Evolutionary conservation across 73 alveolate species (phyloP), one percentile per base, ranked within the genome.

Genomic region (Paramecium octaurelia): DNA sequence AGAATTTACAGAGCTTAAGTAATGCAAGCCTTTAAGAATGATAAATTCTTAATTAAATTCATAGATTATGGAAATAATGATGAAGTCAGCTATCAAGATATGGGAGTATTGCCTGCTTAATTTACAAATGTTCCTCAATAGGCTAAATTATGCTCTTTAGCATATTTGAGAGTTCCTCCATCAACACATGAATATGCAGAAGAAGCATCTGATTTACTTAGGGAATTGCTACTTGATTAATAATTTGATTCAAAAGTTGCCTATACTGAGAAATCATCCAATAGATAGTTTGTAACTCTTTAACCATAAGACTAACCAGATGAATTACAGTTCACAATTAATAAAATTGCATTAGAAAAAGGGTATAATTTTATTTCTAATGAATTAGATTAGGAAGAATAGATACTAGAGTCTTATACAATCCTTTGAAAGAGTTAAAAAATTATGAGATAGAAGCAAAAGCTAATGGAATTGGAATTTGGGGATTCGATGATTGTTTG

Each of bases 11-110:
- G 84, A 64, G 84, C 84, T 23, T 3, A 44, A 20, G 75, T 80
- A 11, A 8, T 80, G 12, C 3, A 80, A 80, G 76, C 73, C 7
- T 24, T 80, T 23, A 40, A 80, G 12, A 48, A 80, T 43, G 75
- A 46, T 48, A 46, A 42, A 80, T 80, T 80, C 34, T 46, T 44
- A 35, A 64, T 80, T 1, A 80, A 48, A 80, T 80, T 80, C 21
- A 80, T 80, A 38, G 91, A 80, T 46, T 80, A 80, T 80, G 91
- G 91, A 21, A 80, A 80, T 46, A 24, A 20, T 44, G 91, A 80
- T 80, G 40, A 80, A 48, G 91, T 80, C 38, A 16, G 7, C 7
- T 80, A 44, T 80, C 6, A 40, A 42, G 91, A 80, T 43, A 44
- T 80, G 75, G 91, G 91, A 23, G 57, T 80, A 11, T 44, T 80